Evolutionary conservation across 192 early-diverging fungal species (phyloP).

Genomic region (Rhizoclosmatium sp.): DNA sequence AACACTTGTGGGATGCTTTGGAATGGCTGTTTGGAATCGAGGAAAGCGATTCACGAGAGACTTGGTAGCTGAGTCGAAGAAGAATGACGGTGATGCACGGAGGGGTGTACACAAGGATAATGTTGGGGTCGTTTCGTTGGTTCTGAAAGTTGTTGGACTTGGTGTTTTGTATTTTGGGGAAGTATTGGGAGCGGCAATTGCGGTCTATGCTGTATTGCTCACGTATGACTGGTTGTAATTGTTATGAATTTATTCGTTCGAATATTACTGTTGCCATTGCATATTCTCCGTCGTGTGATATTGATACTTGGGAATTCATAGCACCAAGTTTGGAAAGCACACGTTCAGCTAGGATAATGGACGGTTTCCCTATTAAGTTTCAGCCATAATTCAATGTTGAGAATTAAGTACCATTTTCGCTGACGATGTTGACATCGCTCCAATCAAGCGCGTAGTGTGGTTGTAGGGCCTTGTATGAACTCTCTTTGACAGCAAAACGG

Average conservation of each 20-base stretch:
- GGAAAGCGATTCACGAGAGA: not conserved
- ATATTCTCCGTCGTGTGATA: slow-evolving; percentile 87
- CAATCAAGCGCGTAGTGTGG: slow-evolving; percentile 64
- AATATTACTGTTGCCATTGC: slow-evolving; percentile 72
- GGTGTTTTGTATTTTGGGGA: slow-evolving; percentile 13
- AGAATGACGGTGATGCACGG: slow-evolving; percentile 7
- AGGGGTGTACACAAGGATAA: not conserved
- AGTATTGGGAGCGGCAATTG: slow-evolving; percentile 4
- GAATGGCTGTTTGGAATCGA: not conserved
- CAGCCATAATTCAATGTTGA: not conserved
- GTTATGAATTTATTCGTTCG: slow-evolving; percentile 43
- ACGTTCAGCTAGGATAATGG: not conserved
- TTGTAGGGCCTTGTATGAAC: slow-evolving; percentile 75
- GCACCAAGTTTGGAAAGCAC: not conserved
- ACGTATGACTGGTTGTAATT: slow-evolving; percentile 36
- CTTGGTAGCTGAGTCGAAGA: not conserved
- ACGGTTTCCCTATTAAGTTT: not conserved
- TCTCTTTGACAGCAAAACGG: slow-evolving; percentile 80
- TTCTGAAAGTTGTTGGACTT: not conserved
- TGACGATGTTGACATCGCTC: slow-evolving; percentile 62
- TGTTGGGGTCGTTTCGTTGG: not conserved
- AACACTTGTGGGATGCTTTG: slow-evolving; percentile 32
- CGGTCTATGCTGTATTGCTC: slow-evolving; percentile 30
- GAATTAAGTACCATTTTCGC: not conserved
- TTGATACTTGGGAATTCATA: slow-evolving; percentile 57